phyloP scores from a whole-genome alignment of 139 green algal genomes.

The Trebouxia sp. region DNA sequence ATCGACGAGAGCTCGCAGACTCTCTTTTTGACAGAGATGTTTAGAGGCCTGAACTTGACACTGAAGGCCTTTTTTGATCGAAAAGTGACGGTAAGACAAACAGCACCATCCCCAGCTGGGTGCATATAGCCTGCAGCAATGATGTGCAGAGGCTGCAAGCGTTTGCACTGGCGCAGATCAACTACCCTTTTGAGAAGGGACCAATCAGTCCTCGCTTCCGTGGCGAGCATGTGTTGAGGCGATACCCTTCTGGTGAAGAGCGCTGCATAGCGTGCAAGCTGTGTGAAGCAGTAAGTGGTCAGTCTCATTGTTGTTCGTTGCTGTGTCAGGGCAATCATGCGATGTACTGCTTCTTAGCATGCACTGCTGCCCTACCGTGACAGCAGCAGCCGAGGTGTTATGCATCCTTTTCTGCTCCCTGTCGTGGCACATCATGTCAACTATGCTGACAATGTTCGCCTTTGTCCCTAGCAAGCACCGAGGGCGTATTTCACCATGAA shows the following conservation, averaged over 20 bases:
- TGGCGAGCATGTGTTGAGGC: conserved; percentile 96
- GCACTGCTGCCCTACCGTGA: too few relatives aligned
- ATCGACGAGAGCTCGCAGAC: conserved; percentile 92
- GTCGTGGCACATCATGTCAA: too few relatives aligned
- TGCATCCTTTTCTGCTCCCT: too few relatives aligned
- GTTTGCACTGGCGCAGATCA: conserved; percentile 75
- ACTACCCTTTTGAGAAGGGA: conserved; percentile 99
- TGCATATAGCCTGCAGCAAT: background rate
- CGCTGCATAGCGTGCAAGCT: conserved; percentile 99
- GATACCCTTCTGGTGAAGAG: conserved; percentile 98
- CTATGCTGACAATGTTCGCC: too few relatives aligned
- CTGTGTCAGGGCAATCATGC: too few relatives aligned
- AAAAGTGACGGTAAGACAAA: conserved; percentile 86
- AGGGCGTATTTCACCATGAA: too few relatives aligned
- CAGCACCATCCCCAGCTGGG: background rate
- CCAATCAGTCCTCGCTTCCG: conserved; percentile 92
- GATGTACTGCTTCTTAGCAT: too few relatives aligned
- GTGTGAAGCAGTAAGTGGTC: conserved; percentile 89
- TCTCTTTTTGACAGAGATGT: conserved; percentile 97
- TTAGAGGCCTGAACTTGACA: conserved; percentile 86
- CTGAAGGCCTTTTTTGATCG: conserved; percentile 97
- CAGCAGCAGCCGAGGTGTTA: too few relatives aligned
- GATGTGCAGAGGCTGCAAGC: background rate
- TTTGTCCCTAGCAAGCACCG: too few relatives aligned
- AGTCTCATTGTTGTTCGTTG: too few relatives aligned